Evolutionary conservation across 179 eudicot species (phyloP), one percentile per base, ranked within the genome.

Genomic region (Carnegiea gigantea): DNA sequence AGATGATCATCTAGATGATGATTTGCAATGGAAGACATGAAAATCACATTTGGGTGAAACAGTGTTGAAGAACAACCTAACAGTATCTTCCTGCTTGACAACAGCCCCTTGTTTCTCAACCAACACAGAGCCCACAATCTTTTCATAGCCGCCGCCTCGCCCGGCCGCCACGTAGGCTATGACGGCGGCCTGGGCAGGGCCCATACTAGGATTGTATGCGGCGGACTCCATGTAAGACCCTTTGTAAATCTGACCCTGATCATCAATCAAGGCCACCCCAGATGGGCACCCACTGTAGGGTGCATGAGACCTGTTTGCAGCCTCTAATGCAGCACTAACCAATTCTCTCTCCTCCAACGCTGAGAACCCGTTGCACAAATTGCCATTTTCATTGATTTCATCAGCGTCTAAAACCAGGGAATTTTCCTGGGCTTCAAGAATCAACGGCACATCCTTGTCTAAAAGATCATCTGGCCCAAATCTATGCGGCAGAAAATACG

Each of bases 161-260:
- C 40, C 65, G 0, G 82, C 82, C 11, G 91, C 93, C 60, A 95
- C 46, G 64, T 80, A 95, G 12, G 94, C 93, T 75, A 90, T 90
- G 79, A 93, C 43, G 60, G 95, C 95, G 71, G 98, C 92, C 84
- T 95, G 99, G 0, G 88, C 91, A 13, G 98, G 97, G 38, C 91
- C 89, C 44, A 95, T 72, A 28, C 98, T 95, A 2, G 98, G 99
- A 68, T 93, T 95, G 80, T 88, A 89, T 0, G 99, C 98, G 0
- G 99, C 99, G 14, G 99, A 95, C 76, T 95, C 99, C 84, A 84
- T 86, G 60, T 95, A 95, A 5, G 92, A 91, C 9, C 99, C 98
- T 18, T 60, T 89, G 26, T 84, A 93, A 13, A 95, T 59, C 24
- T 71, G 81, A 11, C 97, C 98, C 30, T 87, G 83, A 4, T 48